These are phyloP conservation scores for Dichotomopilus funicola DNA, from an alignment of 2,329 filamentous ascomycete species.

Conservation along the genomic window DNA sequence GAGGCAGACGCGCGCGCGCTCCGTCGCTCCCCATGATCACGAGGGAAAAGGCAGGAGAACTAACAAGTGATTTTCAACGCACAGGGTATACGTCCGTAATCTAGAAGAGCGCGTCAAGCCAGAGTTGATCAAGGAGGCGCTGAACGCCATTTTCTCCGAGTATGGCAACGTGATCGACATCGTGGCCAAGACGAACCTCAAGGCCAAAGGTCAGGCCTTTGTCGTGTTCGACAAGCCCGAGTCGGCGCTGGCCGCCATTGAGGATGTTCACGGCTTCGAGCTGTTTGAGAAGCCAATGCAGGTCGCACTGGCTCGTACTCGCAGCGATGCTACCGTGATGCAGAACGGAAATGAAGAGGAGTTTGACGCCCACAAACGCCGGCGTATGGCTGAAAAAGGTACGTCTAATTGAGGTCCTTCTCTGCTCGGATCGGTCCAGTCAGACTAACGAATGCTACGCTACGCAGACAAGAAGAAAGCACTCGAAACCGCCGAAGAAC, in stretches of 20 bases:
- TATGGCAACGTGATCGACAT: constrained; percentile 77
- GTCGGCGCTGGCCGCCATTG: constrained; percentile 72
- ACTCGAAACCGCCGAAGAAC: constrained; percentile 68
- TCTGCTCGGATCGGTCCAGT: neutral
- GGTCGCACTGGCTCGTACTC: constrained; percentile 71
- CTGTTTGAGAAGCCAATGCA: constrained; percentile 88
- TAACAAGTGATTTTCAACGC: constrained; percentile 31
- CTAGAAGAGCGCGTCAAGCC: constrained; percentile 89
- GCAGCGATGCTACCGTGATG: constrained; percentile 82
- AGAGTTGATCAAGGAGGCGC: constrained; percentile 64
- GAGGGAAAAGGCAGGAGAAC: constrained; percentile 6
- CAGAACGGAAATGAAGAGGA: constrained; percentile 68
- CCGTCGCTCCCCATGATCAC: neutral
- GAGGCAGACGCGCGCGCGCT: too few relatives aligned
- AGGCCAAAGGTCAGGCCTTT: constrained; percentile 92
- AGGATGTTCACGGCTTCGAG: constrained; percentile 87
- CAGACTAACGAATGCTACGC: constrained; percentile 9
- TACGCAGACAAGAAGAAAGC: constrained; percentile 67
- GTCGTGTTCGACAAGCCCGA: constrained; percentile 81
- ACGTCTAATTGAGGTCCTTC: constrained; percentile 20
- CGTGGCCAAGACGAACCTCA: constrained; percentile 70
- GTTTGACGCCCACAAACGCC: constrained; percentile 78
- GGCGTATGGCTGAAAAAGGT: constrained; percentile 87
- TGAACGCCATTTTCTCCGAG: constrained; percentile 75
- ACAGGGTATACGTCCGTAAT: constrained; percentile 67